Conservation (phyloP, 2,329 filamentous ascomycete species). For the Botrytis medusae region DNA sequence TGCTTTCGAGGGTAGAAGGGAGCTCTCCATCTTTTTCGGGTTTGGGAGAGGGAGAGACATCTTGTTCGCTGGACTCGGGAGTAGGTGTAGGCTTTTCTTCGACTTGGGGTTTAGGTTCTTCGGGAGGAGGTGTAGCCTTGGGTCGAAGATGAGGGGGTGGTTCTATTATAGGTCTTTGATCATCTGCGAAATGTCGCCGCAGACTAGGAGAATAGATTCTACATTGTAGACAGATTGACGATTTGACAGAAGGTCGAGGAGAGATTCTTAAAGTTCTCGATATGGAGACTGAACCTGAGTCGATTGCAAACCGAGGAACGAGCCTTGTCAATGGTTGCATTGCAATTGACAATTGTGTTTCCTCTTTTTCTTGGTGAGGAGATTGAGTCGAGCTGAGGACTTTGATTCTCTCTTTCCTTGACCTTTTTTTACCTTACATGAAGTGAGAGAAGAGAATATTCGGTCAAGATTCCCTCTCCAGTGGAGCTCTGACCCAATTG, state of each 20-base stretch:
- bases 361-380: neutral
- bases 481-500: constrained; percentile 19
- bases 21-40: constrained; percentile 40
- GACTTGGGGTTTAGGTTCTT: constrained; percentile 20
- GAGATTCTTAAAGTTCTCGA: constrained; percentile 28
- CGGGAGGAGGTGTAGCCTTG: constrained; percentile 16
- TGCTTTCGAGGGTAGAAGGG: constrained; percentile 49
- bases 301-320: constrained; percentile 36
- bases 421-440: neutral
- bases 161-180: constrained; percentile 22
- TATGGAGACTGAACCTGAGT: constrained; percentile 32
- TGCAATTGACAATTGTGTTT: constrained; percentile 25
- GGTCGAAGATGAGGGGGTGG: constrained; percentile 17
- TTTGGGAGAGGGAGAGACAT: constrained; percentile 8
- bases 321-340: constrained; percentile 39
- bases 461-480: neutral
- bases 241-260: constrained; percentile 29
- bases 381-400: constrained; percentile 15
- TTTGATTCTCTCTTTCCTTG: neutral
- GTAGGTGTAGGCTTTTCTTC: neutral
- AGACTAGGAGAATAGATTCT: constrained; percentile 41
- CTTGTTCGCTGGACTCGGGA: constrained; percentile 3
- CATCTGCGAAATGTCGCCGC: constrained; percentile 38
- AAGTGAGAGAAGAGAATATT: constrained; percentile 4
- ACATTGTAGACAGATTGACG: constrained; percentile 46